Percentiles rank a stretch among this genome's conserved stretches.
phyloP scores from a whole-genome alignment of 495 filamentous ascomycete species.

The Podospora pseudopauciseta region DNA sequence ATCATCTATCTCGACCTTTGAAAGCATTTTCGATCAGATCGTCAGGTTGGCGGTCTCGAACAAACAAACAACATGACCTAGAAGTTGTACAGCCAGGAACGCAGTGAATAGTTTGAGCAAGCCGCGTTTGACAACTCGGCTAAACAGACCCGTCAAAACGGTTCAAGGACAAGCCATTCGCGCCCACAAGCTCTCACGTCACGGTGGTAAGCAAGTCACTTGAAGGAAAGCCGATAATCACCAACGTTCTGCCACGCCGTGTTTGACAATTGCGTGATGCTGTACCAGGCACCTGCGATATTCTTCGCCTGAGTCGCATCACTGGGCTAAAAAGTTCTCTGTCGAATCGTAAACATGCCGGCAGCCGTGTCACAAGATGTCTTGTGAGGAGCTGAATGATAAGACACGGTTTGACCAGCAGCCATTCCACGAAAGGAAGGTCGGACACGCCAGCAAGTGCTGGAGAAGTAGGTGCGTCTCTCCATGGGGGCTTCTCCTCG shows the following conservation, averaged over 20 bases:
- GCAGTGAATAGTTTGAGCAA: not conserved
- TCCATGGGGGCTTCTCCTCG: not conserved
- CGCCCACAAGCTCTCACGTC: not conserved
- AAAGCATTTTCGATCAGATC: not conserved
- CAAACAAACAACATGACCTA: not conserved
- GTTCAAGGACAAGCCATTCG: not conserved
- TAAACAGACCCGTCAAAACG: not conserved
- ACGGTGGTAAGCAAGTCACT: not conserved
- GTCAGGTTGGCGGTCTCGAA: not conserved
- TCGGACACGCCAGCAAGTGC: slow-evolving; percentile 8
- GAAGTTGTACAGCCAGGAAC: not conserved
- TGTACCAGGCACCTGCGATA: not conserved
- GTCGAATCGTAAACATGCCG: not conserved
- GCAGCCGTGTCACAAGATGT: slow-evolving; percentile 5
- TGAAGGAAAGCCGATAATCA: not conserved
- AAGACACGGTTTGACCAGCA: slow-evolving; percentile 11
- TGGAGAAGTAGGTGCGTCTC: slow-evolving; percentile 14
- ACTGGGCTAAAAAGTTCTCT: not conserved
- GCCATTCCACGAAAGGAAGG: slow-evolving; percentile 27
- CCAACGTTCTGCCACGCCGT: not conserved
- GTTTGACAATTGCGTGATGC: not conserved
- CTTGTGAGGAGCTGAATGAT: slow-evolving; percentile 4
- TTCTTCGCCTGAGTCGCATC: not conserved
- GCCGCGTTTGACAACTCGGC: not conserved
- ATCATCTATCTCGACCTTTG: not conserved